Percentiles rank a stretch among this genome's conserved stretches.
Evolutionary conservation across 2,329 filamentous ascomycete genomes (phyloP).

Genomic region (Diaporthe batatas): DNA sequence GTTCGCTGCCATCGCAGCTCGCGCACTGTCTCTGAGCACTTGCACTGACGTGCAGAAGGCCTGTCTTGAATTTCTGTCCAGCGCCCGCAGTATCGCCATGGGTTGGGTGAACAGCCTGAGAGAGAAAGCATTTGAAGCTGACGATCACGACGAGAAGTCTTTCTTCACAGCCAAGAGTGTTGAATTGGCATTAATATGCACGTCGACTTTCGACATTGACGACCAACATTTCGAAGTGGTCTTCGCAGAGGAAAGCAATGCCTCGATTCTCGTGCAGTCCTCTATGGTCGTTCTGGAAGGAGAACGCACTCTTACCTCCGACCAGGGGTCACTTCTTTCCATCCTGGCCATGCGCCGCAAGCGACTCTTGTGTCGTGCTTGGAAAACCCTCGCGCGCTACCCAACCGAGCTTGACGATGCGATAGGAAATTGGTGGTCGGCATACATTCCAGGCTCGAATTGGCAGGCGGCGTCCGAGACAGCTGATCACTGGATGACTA

Average conservation of each 20-base stretch:
- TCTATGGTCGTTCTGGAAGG: conserved; percentile 34
- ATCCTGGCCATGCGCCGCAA: conserved; percentile 48
- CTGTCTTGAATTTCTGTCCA: conserved; percentile 49
- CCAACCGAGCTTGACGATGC: conserved; percentile 45
- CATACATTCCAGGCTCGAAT: conserved; percentile 40
- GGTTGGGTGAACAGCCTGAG: conserved; percentile 56
- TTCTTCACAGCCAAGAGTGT: conserved; percentile 52
- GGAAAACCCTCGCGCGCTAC: conserved; percentile 39
- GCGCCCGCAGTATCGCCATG: conserved; percentile 52
- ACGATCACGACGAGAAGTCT: conserved; percentile 47
- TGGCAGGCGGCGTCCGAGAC: conserved; percentile 29
- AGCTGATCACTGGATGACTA: conserved; percentile 43
- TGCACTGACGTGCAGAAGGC: background rate
- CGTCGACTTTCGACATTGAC: conserved; percentile 61
- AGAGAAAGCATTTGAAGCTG: conserved; percentile 44
- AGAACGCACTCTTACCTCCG: background rate
- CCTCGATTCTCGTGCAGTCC: conserved; percentile 50
- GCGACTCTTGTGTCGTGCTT: conserved; percentile 44
- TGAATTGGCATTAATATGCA: conserved; percentile 58
- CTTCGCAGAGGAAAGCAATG: conserved; percentile 46
- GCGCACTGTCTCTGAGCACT: conserved; percentile 57
- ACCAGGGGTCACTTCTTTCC: conserved; percentile 29
- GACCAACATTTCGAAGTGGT: conserved; percentile 46
- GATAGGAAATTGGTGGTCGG: conserved; percentile 48
- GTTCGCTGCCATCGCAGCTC: conserved; percentile 56